Conservation (phyloP, 2,329 filamentous ascomycete species). For the Alternaria triticimaculans region DNA sequence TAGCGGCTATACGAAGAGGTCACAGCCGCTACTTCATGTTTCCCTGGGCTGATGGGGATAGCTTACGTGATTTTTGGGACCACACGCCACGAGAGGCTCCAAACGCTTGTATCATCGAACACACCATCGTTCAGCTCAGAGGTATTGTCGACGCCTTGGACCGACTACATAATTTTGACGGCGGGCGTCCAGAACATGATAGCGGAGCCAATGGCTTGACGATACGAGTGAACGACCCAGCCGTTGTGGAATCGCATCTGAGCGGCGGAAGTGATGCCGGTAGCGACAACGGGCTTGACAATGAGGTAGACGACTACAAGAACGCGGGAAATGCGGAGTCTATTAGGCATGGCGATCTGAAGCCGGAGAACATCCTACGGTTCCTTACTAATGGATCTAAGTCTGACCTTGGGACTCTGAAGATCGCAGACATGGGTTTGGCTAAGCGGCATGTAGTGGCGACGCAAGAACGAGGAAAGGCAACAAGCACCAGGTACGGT, state of each 20-base stretch:
- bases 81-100: background rate
- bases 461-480: background rate
- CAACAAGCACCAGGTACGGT: constrained; percentile 10
- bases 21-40: constrained; percentile 30
- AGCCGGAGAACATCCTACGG: constrained; percentile 32
- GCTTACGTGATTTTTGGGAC: constrained; percentile 19
- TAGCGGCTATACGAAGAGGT: constrained; percentile 19
- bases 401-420: constrained; percentile 12
- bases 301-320: background rate
- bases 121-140: constrained; percentile 16
- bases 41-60: constrained; percentile 24
- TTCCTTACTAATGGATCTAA: background rate
- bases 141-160: constrained; percentile 24
- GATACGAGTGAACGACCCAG: background rate
- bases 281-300: background rate
- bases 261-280: background rate
- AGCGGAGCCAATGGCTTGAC: background rate
- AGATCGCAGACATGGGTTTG: constrained; percentile 23
- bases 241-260: background rate
- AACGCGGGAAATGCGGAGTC: background rate
- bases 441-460: constrained; percentile 16
- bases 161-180: constrained; percentile 13
- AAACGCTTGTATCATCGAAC: background rate
- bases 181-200: background rate
- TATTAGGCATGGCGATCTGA: constrained; percentile 30